A percentile compares a stretch with the other conserved stretches of the same genome.
phyloP scores from a whole-genome alignment of 2,329 filamentous ascomycete genomes.

The Chaetomiaceae sp. region DNA sequence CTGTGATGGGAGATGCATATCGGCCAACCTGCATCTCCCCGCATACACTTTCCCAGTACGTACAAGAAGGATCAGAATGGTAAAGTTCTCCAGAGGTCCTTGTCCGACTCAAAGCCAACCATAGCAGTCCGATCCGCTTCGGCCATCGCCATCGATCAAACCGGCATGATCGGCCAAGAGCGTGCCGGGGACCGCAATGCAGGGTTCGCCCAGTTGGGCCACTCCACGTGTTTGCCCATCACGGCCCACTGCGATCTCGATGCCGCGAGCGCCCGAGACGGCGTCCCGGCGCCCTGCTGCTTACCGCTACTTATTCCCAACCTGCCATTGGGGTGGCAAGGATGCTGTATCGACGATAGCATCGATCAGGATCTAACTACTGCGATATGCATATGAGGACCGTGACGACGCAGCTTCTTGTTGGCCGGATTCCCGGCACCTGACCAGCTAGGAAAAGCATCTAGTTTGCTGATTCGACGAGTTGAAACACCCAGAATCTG shows the following conservation, averaged over 20 bases:
- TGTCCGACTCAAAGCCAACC: slow-evolving; percentile 1
- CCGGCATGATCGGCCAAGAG: slow-evolving; percentile 12
- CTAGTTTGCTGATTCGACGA: background rate
- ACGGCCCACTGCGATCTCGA: slow-evolving; percentile 19
- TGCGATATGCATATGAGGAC: background rate
- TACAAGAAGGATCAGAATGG: background rate
- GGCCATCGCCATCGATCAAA: slow-evolving; percentile 7
- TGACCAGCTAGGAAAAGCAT: background rate
- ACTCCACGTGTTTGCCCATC: slow-evolving; percentile 24
- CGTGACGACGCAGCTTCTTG: too few relatives aligned
- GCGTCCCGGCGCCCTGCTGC: slow-evolving; percentile 7
- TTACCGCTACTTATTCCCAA: slow-evolving; percentile 14
- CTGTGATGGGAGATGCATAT: slow-evolving; percentile 12
- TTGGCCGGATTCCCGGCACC: too few relatives aligned
- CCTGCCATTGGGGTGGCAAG: background rate
- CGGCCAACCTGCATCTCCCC: slow-evolving; percentile 1
- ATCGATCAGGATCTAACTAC: slow-evolving; percentile 2
- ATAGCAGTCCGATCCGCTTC: background rate
- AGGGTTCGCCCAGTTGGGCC: slow-evolving; percentile 19
- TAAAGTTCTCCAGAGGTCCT: background rate
- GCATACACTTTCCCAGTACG: background rate
- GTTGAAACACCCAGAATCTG: background rate
- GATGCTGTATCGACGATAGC: background rate
- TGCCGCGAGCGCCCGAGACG: slow-evolving; percentile 10
- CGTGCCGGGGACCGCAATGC: background rate